A percentile compares a stretch with the other conserved stretches of the same genome.
Evolutionary conservation across 2,329 filamentous ascomycete genomes (phyloP).

Genomic region (Mycogone perniciosa): DNA sequence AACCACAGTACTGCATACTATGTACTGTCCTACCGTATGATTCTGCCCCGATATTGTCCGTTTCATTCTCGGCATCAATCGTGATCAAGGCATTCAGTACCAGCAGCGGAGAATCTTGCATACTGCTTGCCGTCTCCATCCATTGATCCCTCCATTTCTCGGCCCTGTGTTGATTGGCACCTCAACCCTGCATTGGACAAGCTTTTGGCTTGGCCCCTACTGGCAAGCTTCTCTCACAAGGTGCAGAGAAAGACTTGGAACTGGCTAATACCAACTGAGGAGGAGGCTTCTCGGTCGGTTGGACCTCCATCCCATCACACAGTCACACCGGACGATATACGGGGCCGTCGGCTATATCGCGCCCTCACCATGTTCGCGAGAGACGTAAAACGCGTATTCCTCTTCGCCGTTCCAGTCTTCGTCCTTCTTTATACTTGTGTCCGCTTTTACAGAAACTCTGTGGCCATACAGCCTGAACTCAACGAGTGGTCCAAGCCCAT

Average conservation of each 20-base stretch:
- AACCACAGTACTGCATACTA: not conserved
- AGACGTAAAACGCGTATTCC: slow-evolving; percentile 26
- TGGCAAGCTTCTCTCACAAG: not conserved
- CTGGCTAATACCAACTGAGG: not conserved
- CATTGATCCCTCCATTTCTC: not conserved
- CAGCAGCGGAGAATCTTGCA: too few species aligned
- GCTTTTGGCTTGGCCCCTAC: not conserved
- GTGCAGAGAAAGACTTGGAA: not conserved
- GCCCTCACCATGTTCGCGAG: slow-evolving; percentile 25
- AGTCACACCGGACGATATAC: not conserved
- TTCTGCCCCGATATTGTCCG: too few species aligned
- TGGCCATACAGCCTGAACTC: not conserved
- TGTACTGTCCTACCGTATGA: not conserved
- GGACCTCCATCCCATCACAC: not conserved
- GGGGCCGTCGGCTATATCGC: not conserved
- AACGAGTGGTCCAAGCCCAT: slow-evolving; percentile 5
- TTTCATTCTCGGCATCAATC: too few species aligned
- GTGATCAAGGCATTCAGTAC: too few species aligned
- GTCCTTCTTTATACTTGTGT: slow-evolving; percentile 25
- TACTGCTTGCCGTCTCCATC: too few species aligned
- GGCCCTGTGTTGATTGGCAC: too few species aligned
- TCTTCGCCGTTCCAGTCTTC: slow-evolving; percentile 25
- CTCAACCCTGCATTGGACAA: too few species aligned
- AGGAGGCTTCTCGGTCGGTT: not conserved
- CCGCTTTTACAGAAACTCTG: slow-evolving; percentile 14